Evolutionary conservation across 164 flowering plant species (phyloP).

Genomic region (Stephania yunnanensis): DNA sequence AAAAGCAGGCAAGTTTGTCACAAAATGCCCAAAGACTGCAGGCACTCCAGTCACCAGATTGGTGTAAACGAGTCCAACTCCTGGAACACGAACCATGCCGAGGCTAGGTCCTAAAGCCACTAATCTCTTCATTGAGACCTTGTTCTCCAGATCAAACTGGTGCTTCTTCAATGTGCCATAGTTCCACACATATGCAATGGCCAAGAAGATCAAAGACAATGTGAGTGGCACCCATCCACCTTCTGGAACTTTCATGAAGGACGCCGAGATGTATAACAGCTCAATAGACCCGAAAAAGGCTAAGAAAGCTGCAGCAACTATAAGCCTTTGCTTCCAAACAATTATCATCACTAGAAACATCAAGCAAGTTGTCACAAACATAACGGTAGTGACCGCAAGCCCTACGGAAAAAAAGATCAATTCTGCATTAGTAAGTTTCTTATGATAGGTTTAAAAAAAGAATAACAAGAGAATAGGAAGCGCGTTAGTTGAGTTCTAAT

Average conservation of each 20-base stretch:
- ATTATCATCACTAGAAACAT: constrained; percentile 49
- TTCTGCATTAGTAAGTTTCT: neutral
- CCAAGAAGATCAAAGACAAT: constrained; percentile 44
- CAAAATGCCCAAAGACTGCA: constrained; percentile 57
- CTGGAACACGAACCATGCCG: constrained; percentile 68
- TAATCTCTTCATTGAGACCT: constrained; percentile 56
- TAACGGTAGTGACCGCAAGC: constrained; percentile 57
- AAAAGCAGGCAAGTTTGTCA: constrained; percentile 67
- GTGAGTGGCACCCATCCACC: constrained; percentile 71
- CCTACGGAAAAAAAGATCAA: constrained; percentile 29
- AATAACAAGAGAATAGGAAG: neutral
- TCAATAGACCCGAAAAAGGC: constrained; percentile 55
- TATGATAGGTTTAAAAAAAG: neutral
- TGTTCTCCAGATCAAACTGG: constrained; percentile 55
- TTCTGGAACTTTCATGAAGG: constrained; percentile 41
- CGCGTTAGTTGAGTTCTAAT: neutral
- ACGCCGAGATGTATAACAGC: constrained; percentile 55
- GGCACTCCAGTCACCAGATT: constrained; percentile 59
- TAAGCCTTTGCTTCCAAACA: constrained; percentile 47
- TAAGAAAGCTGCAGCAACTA: constrained; percentile 29
- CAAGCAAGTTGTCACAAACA: constrained; percentile 71
- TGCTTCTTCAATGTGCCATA: constrained; percentile 56
- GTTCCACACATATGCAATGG: constrained; percentile 56
- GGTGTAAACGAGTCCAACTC: constrained; percentile 57
- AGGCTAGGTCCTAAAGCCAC: constrained; percentile 53